A percentile compares a stretch with the other conserved stretches of the same genome.
These are phyloP conservation scores for Scortechinia acanthostroma DNA, from an alignment of 2,329 filamentous ascomycete species.

Conservation along the genomic window DNA sequence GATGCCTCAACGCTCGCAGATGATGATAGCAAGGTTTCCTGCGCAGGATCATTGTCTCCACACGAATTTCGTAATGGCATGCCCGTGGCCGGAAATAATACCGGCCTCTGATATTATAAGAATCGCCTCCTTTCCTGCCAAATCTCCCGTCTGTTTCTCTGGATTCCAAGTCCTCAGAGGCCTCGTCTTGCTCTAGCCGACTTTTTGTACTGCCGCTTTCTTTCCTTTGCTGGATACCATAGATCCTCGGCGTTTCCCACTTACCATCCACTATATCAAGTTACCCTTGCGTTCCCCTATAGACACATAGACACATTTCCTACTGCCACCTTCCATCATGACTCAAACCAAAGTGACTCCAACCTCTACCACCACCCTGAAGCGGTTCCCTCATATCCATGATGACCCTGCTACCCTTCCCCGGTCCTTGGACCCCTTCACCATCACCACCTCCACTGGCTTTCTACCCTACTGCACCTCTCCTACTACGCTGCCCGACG, in stretches of 20 bases:
- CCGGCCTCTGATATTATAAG: constrained; percentile 33
- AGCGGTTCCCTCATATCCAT: constrained; percentile 30
- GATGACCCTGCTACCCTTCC: constrained; percentile 28
- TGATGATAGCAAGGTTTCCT: constrained; percentile 1
- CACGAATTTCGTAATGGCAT: constrained; percentile 23
- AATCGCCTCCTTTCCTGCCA: constrained; percentile 19
- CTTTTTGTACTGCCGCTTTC: not conserved
- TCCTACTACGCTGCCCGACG: constrained; percentile 34
- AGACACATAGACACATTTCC: not conserved
- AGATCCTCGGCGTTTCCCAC: not conserved
- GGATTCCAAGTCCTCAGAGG: not conserved
- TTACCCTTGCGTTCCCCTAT: not conserved
- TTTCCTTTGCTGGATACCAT: too few relatives aligned
- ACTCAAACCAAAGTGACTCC: constrained; percentile 15
- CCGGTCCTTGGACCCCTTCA: constrained; percentile 31
- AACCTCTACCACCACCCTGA: constrained; percentile 21
- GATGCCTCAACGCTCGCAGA: not conserved
- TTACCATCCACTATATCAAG: not conserved
- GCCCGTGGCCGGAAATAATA: constrained; percentile 32
- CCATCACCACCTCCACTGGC: constrained; percentile 32
- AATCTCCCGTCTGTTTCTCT: constrained; percentile 10
- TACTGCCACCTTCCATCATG: constrained; percentile 13
- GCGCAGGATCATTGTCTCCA: constrained; percentile 11
- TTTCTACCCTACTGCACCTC: constrained; percentile 30
- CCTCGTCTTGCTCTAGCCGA: not conserved